Conservation (phyloP, 23 red algal genomes). For the Gracilaria caudata region DNA sequence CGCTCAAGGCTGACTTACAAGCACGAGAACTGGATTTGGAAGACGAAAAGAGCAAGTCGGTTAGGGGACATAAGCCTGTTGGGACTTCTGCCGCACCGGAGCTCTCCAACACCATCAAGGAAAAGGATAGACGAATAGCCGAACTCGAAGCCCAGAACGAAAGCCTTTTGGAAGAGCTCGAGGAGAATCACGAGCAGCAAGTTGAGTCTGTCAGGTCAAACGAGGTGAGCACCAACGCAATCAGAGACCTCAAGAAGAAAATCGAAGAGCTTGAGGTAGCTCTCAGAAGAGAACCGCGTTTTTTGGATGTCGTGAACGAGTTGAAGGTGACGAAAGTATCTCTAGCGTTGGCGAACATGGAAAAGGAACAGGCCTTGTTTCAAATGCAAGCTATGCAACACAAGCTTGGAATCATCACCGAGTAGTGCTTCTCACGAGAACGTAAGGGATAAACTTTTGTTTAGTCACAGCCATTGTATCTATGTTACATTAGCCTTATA, state of each 20-base stretch:
- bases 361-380: constrained; percentile 84
- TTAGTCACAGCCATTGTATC: background rate
- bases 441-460: constrained; percentile 17
- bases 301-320: constrained; percentile 78
- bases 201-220: background rate
- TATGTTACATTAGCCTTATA: constrained; percentile 63
- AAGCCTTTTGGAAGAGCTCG: constrained; percentile 55
- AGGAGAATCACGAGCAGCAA: constrained; percentile 43
- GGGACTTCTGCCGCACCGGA: background rate
- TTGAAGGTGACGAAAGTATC: constrained; percentile 81
- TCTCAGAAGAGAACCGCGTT: constrained; percentile 75
- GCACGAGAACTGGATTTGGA: constrained; percentile 62
- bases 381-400: constrained; percentile 50
- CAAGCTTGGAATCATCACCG: constrained; percentile 27
- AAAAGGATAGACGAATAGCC: constrained; percentile 58
- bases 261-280: constrained; percentile 64
- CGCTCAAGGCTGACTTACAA: constrained; percentile 50
- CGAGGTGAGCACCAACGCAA: background rate
- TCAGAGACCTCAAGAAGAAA: constrained; percentile 48
- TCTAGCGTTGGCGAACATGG: constrained; percentile 78
- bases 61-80: background rate
- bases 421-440: background rate
- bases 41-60: constrained; percentile 24
- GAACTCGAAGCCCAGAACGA: constrained; percentile 64
- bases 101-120: constrained; percentile 49